These are phyloP conservation scores for Populus hybrid DNA, from an alignment of 441 rosid genomes.

Conservation along the genomic window DNA sequence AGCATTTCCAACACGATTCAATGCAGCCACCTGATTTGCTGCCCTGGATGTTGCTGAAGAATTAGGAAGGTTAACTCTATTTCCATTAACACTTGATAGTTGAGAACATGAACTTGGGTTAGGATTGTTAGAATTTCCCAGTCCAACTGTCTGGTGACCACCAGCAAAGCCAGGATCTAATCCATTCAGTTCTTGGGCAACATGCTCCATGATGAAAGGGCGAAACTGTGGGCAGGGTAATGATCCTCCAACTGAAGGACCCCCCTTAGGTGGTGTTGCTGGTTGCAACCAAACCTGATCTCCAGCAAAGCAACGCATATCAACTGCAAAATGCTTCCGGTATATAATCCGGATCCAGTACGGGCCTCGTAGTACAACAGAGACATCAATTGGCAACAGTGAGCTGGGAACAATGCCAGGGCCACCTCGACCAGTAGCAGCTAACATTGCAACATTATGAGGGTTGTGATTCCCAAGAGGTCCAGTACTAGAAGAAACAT, in stretches of 20 bases:
- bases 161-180: slow-evolving; percentile 73
- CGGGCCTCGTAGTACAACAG: slow-evolving; percentile 97
- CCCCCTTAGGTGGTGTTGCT: slow-evolving; percentile 97
- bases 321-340: slow-evolving; percentile 94
- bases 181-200: slow-evolving; percentile 96
- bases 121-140: slow-evolving; percentile 37
- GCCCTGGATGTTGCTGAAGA: slow-evolving; percentile 64
- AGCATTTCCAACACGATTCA: slow-evolving; percentile 71
- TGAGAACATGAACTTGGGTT: slow-evolving; percentile 53
- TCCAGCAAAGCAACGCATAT: slow-evolving; percentile 99
- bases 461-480: slow-evolving; percentile 58
- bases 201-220: slow-evolving; percentile 99
- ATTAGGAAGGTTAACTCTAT: slow-evolving; percentile 58
- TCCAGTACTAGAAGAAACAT: slow-evolving; percentile 42
- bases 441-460: slow-evolving; percentile 73
- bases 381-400: slow-evolving; percentile 94
- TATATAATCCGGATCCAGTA: slow-evolving; percentile 96
- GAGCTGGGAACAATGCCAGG: slow-evolving; percentile 99
- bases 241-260: slow-evolving; percentile 91
- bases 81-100: slow-evolving; percentile 59
- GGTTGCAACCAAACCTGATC: slow-evolving; percentile 99
- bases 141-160: slow-evolving; percentile 66
- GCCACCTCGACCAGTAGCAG: slow-evolving; percentile 81
- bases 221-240: slow-evolving; percentile 99
- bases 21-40: slow-evolving; percentile 52